Evolutionary conservation across 1,284 basidiomycete genomes (phyloP).

Genomic region (Cryptococcus wingfieldii): DNA sequence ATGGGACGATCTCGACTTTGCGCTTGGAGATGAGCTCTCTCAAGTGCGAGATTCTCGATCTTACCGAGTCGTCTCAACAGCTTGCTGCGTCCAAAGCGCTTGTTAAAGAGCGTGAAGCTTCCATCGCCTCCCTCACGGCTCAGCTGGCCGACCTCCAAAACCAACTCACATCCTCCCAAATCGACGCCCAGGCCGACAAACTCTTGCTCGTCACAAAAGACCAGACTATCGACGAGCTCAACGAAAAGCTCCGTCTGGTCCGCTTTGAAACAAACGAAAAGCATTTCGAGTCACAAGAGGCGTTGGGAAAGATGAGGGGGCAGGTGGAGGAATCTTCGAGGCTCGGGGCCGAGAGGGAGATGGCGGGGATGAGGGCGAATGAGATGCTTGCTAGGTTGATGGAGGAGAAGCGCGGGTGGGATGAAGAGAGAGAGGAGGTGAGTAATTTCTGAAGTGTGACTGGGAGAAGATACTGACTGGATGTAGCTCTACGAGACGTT

Average conservation of each 20-base stretch:
- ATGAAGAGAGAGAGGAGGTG: constrained; percentile 18
- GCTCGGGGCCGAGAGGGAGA: constrained; percentile 10
- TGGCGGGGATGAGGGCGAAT: constrained; percentile 10
- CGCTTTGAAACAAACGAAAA: constrained; percentile 24
- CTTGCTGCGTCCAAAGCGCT: background rate
- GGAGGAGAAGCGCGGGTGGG: constrained; percentile 16
- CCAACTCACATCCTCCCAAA: background rate
- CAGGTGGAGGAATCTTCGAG: constrained; percentile 17
- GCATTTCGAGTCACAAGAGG: constrained; percentile 7
- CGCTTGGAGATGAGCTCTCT: background rate
- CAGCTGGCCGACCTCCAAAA: background rate
- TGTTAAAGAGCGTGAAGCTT: background rate
- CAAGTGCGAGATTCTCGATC: background rate
- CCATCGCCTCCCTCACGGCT: background rate
- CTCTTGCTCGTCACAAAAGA: constrained; percentile 13
- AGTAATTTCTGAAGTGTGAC: background rate
- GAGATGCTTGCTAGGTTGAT: constrained; percentile 9
- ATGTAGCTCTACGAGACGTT: constrained; percentile 8
- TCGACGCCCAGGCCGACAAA: background rate
- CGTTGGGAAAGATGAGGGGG: constrained; percentile 10
- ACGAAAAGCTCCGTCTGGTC: constrained; percentile 18
- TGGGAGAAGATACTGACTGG: background rate
- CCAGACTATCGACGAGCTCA: constrained; percentile 4
- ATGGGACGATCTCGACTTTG: constrained; percentile 3
- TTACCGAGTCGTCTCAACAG: background rate